Conservation (phyloP, 805 yeast species). For the Cyberlindnera misumaiensis region DNA sequence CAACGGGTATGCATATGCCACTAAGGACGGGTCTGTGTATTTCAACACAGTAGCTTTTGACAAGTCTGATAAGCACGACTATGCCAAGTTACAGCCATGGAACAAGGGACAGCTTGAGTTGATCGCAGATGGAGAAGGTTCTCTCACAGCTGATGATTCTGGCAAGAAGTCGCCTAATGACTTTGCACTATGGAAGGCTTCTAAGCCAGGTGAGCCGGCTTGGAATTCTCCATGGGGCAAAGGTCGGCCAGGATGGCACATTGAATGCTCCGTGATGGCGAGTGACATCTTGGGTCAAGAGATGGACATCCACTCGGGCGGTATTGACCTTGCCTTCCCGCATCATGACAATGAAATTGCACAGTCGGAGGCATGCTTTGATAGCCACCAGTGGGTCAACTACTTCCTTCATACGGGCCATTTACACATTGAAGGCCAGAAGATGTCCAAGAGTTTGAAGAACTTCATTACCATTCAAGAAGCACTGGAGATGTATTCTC, state of each 20-base stretch:
- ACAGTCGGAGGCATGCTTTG: conserved; percentile 89
- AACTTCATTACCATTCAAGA: conserved; percentile 93
- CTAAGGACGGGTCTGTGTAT: conserved; percentile 91
- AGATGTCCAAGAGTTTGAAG: conserved; percentile 92
- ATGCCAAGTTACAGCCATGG: conserved; percentile 98
- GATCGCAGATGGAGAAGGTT: conserved; percentile 93
- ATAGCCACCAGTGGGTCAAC: conserved; percentile 91
- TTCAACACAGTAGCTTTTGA: conserved; percentile 87
- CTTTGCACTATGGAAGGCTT: conserved; percentile 94
- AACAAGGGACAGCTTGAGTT: conserved; percentile 82
- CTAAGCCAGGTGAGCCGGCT: conserved; percentile 94
- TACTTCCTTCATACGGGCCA: conserved; percentile 97
- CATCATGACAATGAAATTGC: conserved; percentile 99
- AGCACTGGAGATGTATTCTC: conserved; percentile 62
- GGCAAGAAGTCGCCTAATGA: conserved; percentile 75
- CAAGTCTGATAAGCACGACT: conserved; percentile 59
- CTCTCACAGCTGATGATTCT: conserved; percentile 45
- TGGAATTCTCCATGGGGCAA: conserved; percentile 96
- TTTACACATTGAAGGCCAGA: conserved; percentile 96
- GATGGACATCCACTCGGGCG: conserved; percentile 96
- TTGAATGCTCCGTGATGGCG: conserved; percentile 99
- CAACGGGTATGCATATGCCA: conserved; percentile 79
- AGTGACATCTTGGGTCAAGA: conserved; percentile 73
- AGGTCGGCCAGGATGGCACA: conserved; percentile 99
- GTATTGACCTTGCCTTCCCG: conserved; percentile 95